Evolutionary conservation across 257 asterid genomes (phyloP).

Genomic region (Rauvolfia tetraphylla): DNA sequence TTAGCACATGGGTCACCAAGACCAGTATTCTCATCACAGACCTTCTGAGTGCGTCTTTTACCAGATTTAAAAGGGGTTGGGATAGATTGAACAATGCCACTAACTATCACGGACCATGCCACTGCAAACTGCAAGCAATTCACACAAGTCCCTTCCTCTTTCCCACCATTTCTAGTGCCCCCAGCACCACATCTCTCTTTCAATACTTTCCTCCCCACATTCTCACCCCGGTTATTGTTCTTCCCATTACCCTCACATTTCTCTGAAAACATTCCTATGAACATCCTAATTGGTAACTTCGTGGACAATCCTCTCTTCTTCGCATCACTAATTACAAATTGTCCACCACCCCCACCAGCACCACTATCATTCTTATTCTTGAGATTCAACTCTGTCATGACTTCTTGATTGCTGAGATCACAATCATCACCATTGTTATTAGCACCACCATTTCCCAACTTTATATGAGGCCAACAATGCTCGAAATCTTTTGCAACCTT

Average conservation of each 20-base stretch:
- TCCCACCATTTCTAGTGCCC: conserved; percentile 26
- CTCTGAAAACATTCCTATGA: conserved; percentile 55
- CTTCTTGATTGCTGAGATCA: conserved; percentile 19
- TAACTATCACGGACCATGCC: conserved; percentile 58
- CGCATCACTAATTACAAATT: conserved; percentile 35
- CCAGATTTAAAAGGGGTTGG: conserved; percentile 60
- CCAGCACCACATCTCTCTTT: conserved; percentile 49
- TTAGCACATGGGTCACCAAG: conserved; percentile 25
- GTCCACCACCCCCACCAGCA: conserved; percentile 21
- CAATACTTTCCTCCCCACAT: conserved; percentile 42
- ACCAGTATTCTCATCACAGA: conserved; percentile 26
- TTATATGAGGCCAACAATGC: conserved; percentile 56
- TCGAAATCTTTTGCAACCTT: conserved; percentile 74
- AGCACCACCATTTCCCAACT: conserved; percentile 29
- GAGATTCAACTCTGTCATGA: conserved; percentile 36
- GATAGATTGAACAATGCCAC: conserved; percentile 70
- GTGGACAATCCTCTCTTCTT: conserved; percentile 35
- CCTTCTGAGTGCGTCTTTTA: conserved; percentile 47
- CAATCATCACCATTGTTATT: conserved; percentile 22
- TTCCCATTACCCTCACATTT: conserved; percentile 40
- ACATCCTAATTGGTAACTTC: conserved; percentile 49
- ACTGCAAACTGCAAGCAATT: conserved; percentile 64
- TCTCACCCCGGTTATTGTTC: conserved; percentile 22
- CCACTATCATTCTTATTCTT: conserved; percentile 29
- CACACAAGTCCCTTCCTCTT: conserved; percentile 40